A percentile compares a stretch with the other conserved stretches of the same genome.
phyloP scores from a whole-genome alignment of 2,329 filamentous ascomycete species.

The Paecilomyces formosus region DNA sequence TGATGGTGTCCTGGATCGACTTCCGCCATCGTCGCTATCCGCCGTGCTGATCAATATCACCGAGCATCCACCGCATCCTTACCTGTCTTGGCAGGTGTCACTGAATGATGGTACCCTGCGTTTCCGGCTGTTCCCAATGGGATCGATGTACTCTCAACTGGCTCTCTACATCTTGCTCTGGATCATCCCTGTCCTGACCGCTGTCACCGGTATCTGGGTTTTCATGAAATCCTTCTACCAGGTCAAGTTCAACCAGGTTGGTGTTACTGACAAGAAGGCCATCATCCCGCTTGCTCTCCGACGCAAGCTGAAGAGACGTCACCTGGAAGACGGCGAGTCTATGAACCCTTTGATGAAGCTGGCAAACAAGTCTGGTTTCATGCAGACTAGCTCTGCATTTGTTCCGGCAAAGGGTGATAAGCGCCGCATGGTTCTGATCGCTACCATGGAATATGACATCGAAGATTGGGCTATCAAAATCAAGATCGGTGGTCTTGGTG shows the following conservation, averaged over 20 bases:
- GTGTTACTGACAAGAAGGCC: conserved; percentile 44
- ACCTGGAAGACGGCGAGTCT: conserved; percentile 16
- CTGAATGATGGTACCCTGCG: conserved; percentile 49
- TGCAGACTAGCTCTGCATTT: conserved; percentile 29
- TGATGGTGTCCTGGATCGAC: conserved; percentile 54
- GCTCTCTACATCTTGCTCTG: conserved; percentile 48
- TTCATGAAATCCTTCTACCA: conserved; percentile 58
- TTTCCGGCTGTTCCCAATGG: conserved; percentile 47
- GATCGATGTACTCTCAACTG: conserved; percentile 49
- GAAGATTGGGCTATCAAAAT: conserved; percentile 64
- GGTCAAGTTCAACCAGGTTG: conserved; percentile 56
- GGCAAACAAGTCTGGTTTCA: conserved; percentile 27
- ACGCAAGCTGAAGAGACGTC: conserved; percentile 25
- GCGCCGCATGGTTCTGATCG: conserved; percentile 55
- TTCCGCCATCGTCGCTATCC: conserved; percentile 52
- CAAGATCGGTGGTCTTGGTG: conserved; percentile 63
- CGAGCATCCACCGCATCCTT: conserved; percentile 45
- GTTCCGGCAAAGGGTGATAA: conserved; percentile 18
- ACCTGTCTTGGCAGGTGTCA: conserved; percentile 49
- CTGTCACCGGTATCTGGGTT: conserved; percentile 43
- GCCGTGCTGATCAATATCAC: conserved; percentile 54
- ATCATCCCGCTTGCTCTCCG: conserved; percentile 30
- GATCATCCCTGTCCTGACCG: conserved; percentile 46
- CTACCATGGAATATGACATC: conserved; percentile 66
- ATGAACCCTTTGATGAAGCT: conserved; percentile 27